phyloP scores from a whole-genome alignment of 2,329 filamentous ascomycete genomes.

The Elsinoe perseae region DNA sequence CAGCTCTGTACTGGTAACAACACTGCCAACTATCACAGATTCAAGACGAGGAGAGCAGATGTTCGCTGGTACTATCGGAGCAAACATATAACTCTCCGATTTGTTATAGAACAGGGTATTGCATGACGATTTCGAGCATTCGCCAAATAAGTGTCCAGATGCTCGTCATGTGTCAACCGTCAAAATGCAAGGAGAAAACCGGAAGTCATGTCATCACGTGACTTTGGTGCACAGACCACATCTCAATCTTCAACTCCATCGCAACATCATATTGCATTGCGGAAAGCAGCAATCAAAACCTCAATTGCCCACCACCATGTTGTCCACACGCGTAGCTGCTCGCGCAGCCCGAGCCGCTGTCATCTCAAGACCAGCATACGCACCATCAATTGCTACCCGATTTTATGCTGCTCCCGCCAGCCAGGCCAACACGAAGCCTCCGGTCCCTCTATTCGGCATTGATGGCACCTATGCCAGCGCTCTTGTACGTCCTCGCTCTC shows the following conservation, averaged over 20 bases:
- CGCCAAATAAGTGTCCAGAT: too few species aligned
- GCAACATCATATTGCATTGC: constrained; percentile 8
- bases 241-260: constrained; percentile 15
- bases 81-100: too few species aligned
- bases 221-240: constrained; percentile 11
- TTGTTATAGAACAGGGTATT: too few species aligned
- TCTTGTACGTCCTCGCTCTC: constrained; percentile 62
- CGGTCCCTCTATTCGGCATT: constrained; percentile 85
- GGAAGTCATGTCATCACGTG: constrained; percentile 5
- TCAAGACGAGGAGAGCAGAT: too few species aligned
- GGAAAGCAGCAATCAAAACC: constrained; percentile 13
- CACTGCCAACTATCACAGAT: too few species aligned
- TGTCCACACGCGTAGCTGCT: constrained; percentile 50
- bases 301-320: constrained; percentile 38
- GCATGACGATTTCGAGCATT: too few species aligned
- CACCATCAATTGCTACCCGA: constrained; percentile 55
- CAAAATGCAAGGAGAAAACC: not conserved
- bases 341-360: constrained; percentile 49
- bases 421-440: constrained; percentile 65
- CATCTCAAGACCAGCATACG: constrained; percentile 43
- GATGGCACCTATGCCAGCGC: constrained; percentile 98
- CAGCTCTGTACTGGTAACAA: too few species aligned
- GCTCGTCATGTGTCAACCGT: too few species aligned
- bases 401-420: constrained; percentile 63
- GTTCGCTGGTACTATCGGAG: too few species aligned